Evolutionary conservation across 2,329 filamentous ascomycete species (phyloP).

Genomic region (Scopulariopsis brevicaulis): DNA sequence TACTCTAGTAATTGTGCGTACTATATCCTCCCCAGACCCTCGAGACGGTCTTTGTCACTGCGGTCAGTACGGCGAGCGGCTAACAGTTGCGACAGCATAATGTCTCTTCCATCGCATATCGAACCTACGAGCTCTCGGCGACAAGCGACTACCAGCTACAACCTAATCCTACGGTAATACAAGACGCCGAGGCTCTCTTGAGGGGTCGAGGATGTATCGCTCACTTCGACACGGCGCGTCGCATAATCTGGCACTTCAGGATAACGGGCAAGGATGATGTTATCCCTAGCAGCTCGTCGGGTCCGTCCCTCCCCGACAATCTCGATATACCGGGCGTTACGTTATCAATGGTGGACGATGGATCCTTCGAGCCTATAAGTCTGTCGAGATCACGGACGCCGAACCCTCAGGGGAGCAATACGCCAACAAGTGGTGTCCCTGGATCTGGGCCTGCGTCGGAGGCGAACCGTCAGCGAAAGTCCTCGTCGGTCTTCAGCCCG

Average conservation of each 20-base stretch:
- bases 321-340: conserved; percentile 31
- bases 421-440: conserved; percentile 18
- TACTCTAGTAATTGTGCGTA: conserved; percentile 43
- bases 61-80: neutral
- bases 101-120: conserved; percentile 41
- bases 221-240: conserved; percentile 36
- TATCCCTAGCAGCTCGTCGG: conserved; percentile 1
- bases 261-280: conserved; percentile 28
- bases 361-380: conserved; percentile 34
- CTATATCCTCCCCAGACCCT: neutral
- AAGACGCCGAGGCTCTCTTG: conserved; percentile 39
- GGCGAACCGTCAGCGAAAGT: neutral
- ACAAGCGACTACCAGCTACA: conserved; percentile 14
- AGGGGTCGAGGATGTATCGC: conserved; percentile 41
- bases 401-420: conserved; percentile 27
- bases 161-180: conserved; percentile 29
- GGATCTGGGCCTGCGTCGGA: neutral
- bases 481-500: conserved; percentile 19
- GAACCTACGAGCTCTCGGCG: conserved; percentile 37
- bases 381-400: conserved; percentile 31
- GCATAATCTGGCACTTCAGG: conserved; percentile 43
- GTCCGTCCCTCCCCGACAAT: conserved; percentile 19
- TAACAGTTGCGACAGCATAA: conserved; percentile 31
- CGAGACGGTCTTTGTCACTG: neutral
- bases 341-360: conserved; percentile 34